Percentiles rank a stretch among this genome's conserved stretches.
Conservation (phyloP, 1,284 basidiomycete species). For the Hemileia vastatrix region DNA sequence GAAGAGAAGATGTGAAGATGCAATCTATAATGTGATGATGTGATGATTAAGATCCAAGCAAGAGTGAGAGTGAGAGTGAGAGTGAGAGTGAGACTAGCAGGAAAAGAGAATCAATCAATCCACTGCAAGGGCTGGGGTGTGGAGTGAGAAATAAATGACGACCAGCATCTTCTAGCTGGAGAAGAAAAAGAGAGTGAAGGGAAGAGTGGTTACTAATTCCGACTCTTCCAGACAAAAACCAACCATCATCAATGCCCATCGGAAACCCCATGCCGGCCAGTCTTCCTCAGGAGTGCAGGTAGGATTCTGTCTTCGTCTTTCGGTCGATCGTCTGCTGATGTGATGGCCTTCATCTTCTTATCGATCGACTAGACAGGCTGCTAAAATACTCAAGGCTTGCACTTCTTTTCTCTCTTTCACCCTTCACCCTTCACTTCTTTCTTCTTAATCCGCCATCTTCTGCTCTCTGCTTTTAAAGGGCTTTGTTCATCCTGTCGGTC, state of each 20-base stretch:
- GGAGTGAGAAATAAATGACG: too few species aligned
- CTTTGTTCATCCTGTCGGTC: conserved; percentile 12
- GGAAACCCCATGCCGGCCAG: conserved; percentile 16
- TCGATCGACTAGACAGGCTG: conserved; percentile 3
- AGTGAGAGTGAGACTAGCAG: too few species aligned
- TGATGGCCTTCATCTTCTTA: neutral
- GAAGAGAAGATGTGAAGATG: too few species aligned
- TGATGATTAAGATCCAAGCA: too few species aligned
- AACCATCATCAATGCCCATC: conserved; percentile 19
- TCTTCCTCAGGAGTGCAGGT: conserved; percentile 14
- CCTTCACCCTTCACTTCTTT: neutral
- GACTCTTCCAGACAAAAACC: too few species aligned
- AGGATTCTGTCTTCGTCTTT: neutral
- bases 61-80: too few species aligned
- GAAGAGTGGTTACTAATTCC: too few species aligned
- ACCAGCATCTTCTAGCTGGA: too few species aligned
- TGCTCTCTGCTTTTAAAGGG: neutral
- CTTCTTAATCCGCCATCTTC: neutral
- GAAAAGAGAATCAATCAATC: too few species aligned
- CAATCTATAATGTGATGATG: too few species aligned
- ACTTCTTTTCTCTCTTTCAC: neutral
- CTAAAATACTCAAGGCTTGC: conserved; percentile 5
- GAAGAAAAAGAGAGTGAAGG: too few species aligned
- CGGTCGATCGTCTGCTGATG: neutral
- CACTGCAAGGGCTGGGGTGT: too few species aligned